A percentile compares a stretch with the other conserved stretches of the same genome.
phyloP scores from a whole-genome alignment of 345 rosid genomes.

The Populus deltoides region DNA sequence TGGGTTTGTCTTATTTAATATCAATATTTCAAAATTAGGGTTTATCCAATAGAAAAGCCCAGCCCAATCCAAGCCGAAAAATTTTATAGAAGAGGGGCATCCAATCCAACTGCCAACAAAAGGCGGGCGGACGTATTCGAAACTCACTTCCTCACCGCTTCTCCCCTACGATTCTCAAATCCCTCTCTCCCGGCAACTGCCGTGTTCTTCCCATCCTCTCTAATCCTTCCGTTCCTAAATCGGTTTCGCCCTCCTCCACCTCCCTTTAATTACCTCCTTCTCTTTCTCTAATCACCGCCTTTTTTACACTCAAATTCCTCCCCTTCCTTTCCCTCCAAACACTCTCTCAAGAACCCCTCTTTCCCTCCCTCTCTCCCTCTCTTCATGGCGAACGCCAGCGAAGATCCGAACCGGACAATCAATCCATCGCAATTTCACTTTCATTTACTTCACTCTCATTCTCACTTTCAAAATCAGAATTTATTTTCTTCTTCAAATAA shows the following conservation, averaged over 20 bases:
- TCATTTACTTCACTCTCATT: slow-evolving; percentile 35
- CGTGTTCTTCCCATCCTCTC: not conserved
- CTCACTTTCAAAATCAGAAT: slow-evolving; percentile 20
- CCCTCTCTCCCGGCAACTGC: not conserved
- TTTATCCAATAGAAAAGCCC: not conserved
- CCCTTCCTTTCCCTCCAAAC: not conserved
- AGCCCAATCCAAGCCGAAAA: not conserved
- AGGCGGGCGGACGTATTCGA: not conserved
- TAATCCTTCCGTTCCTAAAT: not conserved
- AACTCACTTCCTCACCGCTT: not conserved
- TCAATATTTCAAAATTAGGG: too few species aligned
- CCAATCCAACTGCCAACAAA: not conserved
- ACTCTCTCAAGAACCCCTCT: not conserved
- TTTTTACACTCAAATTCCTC: too few species aligned
- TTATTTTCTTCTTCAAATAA: slow-evolving; percentile 13
- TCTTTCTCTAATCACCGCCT: too few species aligned
- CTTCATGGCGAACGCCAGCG: slow-evolving; percentile 42
- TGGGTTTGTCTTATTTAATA: too few species aligned
- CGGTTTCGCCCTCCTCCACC: not conserved
- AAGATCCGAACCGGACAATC: slow-evolving; percentile 38
- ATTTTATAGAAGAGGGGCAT: not conserved
- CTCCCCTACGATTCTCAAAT: not conserved
- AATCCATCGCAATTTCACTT: slow-evolving; percentile 42
- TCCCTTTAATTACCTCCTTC: not conserved
- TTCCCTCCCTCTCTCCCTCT: not conserved